Conservation (phyloP, 2,329 filamentous ascomycete species). For the Fusarium oxysporum region DNA sequence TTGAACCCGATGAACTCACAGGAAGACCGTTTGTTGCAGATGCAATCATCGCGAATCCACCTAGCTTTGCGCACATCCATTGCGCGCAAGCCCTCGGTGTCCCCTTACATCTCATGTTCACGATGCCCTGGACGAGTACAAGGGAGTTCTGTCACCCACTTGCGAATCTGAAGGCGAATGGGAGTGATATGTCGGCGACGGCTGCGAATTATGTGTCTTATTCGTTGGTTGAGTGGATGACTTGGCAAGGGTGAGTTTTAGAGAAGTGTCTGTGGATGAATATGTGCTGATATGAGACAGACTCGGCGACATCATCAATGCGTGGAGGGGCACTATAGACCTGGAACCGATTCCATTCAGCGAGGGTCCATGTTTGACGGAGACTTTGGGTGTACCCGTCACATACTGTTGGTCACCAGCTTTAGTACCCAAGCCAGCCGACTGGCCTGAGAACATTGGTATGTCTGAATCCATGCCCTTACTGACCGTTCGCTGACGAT, state of each 20-base stretch:
- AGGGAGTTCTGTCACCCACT: conserved; percentile 79
- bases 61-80: conserved; percentile 61
- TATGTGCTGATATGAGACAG: too few species aligned
- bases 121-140: conserved; percentile 81
- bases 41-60: conserved; percentile 63
- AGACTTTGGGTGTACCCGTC: conserved; percentile 75
- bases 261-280: too few species aligned
- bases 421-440: conserved; percentile 72
- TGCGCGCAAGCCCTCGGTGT: conserved; percentile 59
- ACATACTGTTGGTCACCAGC: conserved; percentile 84
- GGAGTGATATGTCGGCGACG: conserved; percentile 42
- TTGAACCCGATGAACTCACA: neutral
- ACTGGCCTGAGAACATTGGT: conserved; percentile 73
- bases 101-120: conserved; percentile 62
- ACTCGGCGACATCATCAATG: conserved; percentile 36
- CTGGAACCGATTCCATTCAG: neutral
- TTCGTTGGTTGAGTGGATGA: conserved; percentile 78
- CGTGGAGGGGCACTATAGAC: conserved; percentile 28
- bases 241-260: conserved; percentile 72
- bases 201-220: conserved; percentile 77
- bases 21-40: conserved; percentile 59
- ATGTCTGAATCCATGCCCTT: conserved; percentile 10
- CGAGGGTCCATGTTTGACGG: conserved; percentile 77
- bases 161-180: conserved; percentile 72
- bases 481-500: rapidly evolving